Conservation (phyloP, 106 monocot genomes). For the Xerophyta viscosa region DNA sequence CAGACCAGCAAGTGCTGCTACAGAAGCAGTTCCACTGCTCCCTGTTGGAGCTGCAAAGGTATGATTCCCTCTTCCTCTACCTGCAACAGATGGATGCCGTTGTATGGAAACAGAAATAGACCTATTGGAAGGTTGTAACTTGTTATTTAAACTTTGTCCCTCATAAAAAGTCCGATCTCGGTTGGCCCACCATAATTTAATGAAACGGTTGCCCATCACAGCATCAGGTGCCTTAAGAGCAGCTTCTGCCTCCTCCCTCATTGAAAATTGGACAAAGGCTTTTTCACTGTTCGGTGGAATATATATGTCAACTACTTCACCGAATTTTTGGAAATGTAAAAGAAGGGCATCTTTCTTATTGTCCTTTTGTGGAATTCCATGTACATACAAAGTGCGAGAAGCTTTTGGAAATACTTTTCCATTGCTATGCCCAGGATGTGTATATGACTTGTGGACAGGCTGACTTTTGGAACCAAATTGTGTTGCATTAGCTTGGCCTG, state of each 20-base stretch:
- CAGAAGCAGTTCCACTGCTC: constrained; percentile 18
- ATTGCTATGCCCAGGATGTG: constrained; percentile 28
- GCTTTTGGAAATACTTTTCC: constrained; percentile 52
- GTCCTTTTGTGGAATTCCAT: constrained; percentile 69
- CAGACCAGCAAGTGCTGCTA: constrained; percentile 5
- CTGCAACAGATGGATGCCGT: no score
- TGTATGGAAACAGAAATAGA: constrained; percentile 10
- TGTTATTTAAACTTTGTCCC: constrained; percentile 17
- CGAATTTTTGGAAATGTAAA: constrained; percentile 89
- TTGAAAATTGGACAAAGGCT: constrained; percentile 95
- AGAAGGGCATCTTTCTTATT: constrained; percentile 58
- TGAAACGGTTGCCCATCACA: constrained; percentile 98
- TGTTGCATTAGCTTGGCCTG: constrained; percentile 8
- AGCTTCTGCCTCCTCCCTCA: constrained; percentile 88
- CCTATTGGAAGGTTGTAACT: neutral
- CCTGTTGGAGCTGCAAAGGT: constrained; percentile 27
- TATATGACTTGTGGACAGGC: constrained; percentile 10
- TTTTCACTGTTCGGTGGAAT: constrained; percentile 78
- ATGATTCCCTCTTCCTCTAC: no score
- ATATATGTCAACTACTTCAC: constrained; percentile 70
- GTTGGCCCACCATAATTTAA: constrained; percentile 96
- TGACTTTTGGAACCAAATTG: constrained; percentile 23
- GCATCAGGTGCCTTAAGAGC: constrained; percentile 93
- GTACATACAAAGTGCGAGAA: constrained; percentile 71
- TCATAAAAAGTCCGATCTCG: constrained; percentile 67